Conservation (phyloP, 192 early-diverging fungal species). For the Pilobolus umbonatus region DNA sequence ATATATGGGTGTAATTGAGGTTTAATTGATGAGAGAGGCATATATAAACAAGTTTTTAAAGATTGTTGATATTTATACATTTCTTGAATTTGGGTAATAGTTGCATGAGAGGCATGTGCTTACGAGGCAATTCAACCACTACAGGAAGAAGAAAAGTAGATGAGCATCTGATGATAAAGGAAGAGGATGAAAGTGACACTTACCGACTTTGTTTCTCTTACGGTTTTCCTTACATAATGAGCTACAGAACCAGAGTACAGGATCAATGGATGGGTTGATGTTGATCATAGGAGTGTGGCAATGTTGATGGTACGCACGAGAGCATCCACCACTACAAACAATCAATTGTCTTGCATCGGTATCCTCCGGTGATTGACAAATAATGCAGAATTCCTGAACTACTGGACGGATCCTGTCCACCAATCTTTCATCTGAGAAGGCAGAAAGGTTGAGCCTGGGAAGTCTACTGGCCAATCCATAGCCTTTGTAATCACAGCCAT, state of each 20-base stretch:
- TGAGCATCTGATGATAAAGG: background rate
- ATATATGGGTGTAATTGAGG: too few relatives aligned
- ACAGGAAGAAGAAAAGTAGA: background rate
- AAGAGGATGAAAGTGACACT: background rate
- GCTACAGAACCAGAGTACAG: conserved; percentile 17
- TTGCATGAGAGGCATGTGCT: conserved; percentile 27
- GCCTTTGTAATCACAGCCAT: conserved; percentile 30
- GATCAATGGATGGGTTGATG: background rate
- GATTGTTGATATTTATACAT: too few relatives aligned
- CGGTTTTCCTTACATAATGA: conserved; percentile 19
- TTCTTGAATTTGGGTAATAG: conserved; percentile 2
- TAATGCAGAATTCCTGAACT: conserved; percentile 20
- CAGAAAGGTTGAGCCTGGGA: conserved; percentile 22
- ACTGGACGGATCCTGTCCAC: conserved; percentile 15
- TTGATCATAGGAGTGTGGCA: conserved; percentile 6
- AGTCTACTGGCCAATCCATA: conserved; percentile 21
- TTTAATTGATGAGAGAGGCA: too few relatives aligned
- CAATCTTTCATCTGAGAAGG: conserved; percentile 13
- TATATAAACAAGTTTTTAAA: too few relatives aligned
- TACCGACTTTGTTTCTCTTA: conserved; percentile 16
- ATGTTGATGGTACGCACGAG: conserved; percentile 18
- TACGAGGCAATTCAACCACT: conserved; percentile 28
- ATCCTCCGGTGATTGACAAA: conserved; percentile 10
- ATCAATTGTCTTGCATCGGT: too few relatives aligned
- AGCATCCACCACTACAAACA: conserved; percentile 20